Conservation (phyloP, 31 red algal genomes). For the Porphyra umbilicalis region DNA sequence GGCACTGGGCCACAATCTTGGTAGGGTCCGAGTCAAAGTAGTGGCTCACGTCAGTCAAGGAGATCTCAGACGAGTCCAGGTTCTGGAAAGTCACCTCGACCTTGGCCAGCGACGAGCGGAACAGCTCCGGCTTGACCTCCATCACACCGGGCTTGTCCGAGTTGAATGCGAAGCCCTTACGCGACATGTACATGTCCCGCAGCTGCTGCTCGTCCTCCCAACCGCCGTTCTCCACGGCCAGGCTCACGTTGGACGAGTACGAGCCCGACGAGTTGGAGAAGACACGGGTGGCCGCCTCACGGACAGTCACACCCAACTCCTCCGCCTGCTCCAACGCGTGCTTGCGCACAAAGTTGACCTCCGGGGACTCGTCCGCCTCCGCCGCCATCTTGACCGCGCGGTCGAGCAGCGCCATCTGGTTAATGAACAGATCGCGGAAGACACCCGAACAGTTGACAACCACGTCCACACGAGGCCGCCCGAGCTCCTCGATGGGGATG, state of each 20-base stretch:
- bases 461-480: slow-evolving; percentile 92
- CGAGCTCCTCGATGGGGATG: slow-evolving; percentile 89
- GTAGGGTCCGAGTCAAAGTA: slow-evolving; percentile 95
- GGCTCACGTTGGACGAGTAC: slow-evolving; percentile 93
- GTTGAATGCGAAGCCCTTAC: slow-evolving; percentile 97
- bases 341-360: slow-evolving; percentile 94
- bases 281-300: slow-evolving; percentile 91
- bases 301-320: slow-evolving; percentile 65
- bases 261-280: slow-evolving; percentile 98
- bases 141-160: slow-evolving; percentile 93
- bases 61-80: slow-evolving; percentile 95
- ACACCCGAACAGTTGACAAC: slow-evolving; percentile 98
- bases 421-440: slow-evolving; percentile 99
- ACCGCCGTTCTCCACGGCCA: slow-evolving; percentile 97
- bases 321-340: slow-evolving; percentile 93
- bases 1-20: slow-evolving; percentile 79
- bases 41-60: slow-evolving; percentile 95
- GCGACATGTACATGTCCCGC: slow-evolving; percentile 96
- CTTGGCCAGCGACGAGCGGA: slow-evolving; percentile 68
- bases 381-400: slow-evolving; percentile 97
- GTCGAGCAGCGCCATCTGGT: slow-evolving; percentile 98
- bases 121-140: slow-evolving; percentile 79
- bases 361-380: slow-evolving; percentile 79
- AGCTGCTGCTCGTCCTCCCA: slow-evolving; percentile 99
- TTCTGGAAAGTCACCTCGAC: slow-evolving; percentile 97